Percentiles rank a stretch among this genome's conserved stretches.
phyloP scores from a whole-genome alignment of 2,329 filamentous ascomycete species.

The Paraconiothyrium brasiliense region DNA sequence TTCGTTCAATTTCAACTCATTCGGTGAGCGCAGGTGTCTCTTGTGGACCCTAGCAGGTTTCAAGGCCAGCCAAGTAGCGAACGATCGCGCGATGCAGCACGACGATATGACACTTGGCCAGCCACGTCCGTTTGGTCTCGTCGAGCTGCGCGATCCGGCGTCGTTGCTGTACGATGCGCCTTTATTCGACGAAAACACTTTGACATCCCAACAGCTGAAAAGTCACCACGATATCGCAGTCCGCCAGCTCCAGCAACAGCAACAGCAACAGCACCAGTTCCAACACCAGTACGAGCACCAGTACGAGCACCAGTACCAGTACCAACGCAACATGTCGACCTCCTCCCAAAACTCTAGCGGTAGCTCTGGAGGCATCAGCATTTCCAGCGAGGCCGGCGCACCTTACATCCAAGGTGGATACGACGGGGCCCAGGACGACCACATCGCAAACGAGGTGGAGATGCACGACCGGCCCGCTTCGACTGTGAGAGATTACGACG shows the following conservation, averaged over 20 bases:
- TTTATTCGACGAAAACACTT: not conserved
- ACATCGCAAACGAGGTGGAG: not conserved
- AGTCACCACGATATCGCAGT: not conserved
- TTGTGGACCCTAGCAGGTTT: slow-evolving; percentile 1
- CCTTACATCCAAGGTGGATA: not conserved
- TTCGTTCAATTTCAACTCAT: not conserved
- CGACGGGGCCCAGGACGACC: not conserved
- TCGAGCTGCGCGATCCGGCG: not conserved
- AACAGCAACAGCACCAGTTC: too few relatives aligned
- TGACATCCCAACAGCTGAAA: not conserved
- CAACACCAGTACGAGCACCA: too few relatives aligned
- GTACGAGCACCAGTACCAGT: too few relatives aligned
- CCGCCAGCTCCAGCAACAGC: not conserved
- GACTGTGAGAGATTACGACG: too few relatives aligned
- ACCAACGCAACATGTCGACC: not conserved
- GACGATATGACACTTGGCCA: not conserved
- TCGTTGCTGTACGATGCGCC: not conserved
- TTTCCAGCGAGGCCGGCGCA: not conserved
- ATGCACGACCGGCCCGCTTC: not conserved
- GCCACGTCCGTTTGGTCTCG: not conserved
- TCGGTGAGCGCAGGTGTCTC: not conserved
- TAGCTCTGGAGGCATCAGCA: not conserved
- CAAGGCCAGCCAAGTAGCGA: slow-evolving; percentile 3
- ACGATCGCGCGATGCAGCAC: not conserved
- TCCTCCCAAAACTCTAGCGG: not conserved